Conservation (phyloP, 331 rosid genomes). For the Telfairia occidentalis region DNA sequence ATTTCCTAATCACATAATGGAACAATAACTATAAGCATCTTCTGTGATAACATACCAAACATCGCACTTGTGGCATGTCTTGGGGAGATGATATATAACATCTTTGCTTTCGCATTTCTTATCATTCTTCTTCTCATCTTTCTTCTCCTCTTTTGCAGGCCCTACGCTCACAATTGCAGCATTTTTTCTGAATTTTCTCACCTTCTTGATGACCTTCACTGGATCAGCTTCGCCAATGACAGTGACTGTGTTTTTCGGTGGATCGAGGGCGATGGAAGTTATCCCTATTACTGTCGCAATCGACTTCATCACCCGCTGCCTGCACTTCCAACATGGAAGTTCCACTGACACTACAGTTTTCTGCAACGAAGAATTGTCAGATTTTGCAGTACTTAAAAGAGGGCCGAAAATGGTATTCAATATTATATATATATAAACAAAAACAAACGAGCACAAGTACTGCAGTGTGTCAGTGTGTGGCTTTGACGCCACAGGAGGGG, state of each 20-base stretch:
- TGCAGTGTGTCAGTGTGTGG: constrained; percentile 26
- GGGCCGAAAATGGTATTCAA: constrained; percentile 1
- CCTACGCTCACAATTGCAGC: constrained; percentile 36
- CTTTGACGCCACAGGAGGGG: constrained; percentile 12
- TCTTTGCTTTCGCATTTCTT: constrained; percentile 17
- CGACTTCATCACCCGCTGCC: constrained; percentile 42
- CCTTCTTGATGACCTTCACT: constrained; percentile 33
- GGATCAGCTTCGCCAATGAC: constrained; percentile 52
- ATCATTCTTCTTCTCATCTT: constrained; percentile 18
- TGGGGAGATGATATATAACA: constrained; percentile 5
- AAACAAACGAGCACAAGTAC: constrained; percentile 15
- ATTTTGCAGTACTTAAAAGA: constrained; percentile 7
- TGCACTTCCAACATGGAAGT: constrained; percentile 43
- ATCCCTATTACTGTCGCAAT: constrained; percentile 33
- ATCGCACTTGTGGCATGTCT: constrained; percentile 33
- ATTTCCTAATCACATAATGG: constrained; percentile 26
- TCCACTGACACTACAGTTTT: constrained; percentile 42
- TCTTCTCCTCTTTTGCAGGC: constrained; percentile 27
- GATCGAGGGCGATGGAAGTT: constrained; percentile 33
- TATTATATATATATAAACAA: constrained; percentile 1
- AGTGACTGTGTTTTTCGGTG: constrained; percentile 34
- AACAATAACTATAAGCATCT: constrained; percentile 30
- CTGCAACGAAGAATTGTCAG: constrained; percentile 38
- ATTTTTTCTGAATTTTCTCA: constrained; percentile 35
- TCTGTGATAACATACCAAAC: constrained; percentile 38